phyloP scores from a whole-genome alignment of 1,284 basidiomycete species.

The Vanrija pseudolonga region DNA sequence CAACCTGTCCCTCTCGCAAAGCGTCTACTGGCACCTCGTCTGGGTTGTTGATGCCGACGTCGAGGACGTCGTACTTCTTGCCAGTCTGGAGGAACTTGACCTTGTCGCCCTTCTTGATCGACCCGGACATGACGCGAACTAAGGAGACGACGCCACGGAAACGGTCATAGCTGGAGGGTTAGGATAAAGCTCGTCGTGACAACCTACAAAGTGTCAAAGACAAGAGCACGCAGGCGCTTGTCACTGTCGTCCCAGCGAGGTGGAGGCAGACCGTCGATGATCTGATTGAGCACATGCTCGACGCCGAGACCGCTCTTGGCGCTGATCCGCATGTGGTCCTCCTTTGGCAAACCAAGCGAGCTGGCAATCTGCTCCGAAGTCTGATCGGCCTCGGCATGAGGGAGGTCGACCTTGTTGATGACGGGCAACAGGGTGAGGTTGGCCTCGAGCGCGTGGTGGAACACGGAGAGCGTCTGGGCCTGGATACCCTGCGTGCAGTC shows the following conservation, averaged over 20 bases:
- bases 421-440: slow-evolving; percentile 85
- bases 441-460: slow-evolving; percentile 77
- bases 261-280: slow-evolving; percentile 77
- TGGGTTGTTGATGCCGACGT: slow-evolving; percentile 89
- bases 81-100: slow-evolving; percentile 80
- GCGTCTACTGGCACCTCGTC: slow-evolving; percentile 70
- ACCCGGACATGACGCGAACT: slow-evolving; percentile 65
- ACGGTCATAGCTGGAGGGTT: slow-evolving; percentile 73
- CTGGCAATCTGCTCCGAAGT: slow-evolving; percentile 75
- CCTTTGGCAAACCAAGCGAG: slow-evolving; percentile 72
- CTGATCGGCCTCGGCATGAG: slow-evolving; percentile 73
- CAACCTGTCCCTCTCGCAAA: slow-evolving; percentile 83
- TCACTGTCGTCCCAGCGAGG: slow-evolving; percentile 53
- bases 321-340: slow-evolving; percentile 71
- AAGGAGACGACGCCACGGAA: slow-evolving; percentile 95
- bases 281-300: slow-evolving; percentile 68
- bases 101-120: slow-evolving; percentile 72
- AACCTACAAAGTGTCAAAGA: slow-evolving; percentile 86
- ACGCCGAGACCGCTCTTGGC: slow-evolving; percentile 87
- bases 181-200: background rate
- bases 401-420: slow-evolving; percentile 93
- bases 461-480: slow-evolving; percentile 95
- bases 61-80: slow-evolving; percentile 88
- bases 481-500: slow-evolving; percentile 96
- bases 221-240: slow-evolving; percentile 71